Evolutionary conservation across 2,329 filamentous ascomycete species (phyloP), one percentile per base, ranked within the genome.

Genomic region (Colletotrichum sp.): DNA sequence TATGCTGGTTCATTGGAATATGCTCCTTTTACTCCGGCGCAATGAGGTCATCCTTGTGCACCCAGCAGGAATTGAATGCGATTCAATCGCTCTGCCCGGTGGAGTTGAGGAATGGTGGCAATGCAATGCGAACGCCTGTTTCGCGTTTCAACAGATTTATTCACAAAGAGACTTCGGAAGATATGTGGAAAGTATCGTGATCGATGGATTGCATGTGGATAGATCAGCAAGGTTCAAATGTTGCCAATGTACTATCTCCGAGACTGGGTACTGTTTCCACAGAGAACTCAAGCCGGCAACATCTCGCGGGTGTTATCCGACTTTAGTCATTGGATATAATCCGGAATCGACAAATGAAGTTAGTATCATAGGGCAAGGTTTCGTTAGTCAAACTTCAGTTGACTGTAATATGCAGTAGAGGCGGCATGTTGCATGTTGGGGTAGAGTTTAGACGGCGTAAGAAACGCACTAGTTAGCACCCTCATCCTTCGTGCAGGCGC

Each of bases 11-110:
- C 3, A 16, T 21, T n/a, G 15, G 59, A 5, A 63, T 21, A 7
- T n/a, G 8, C 2, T 34, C 18, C 26, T n/a, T 5, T 8, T 3
- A 4, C 30, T 8, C 3, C n/a, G n/a, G 8, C 5, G 8, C 0
- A 1, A 63, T n/a, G 16, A 21, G 30, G 18, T 63, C n/a, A 63
- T 34, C 30, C 30, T 15, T 34, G 30, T 63, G 30, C 8, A 63
- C n/a, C 4, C n/a, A 34, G 30, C n/a, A 63, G 30, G 16, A 30
- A 9, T 15, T 5, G 21, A 57, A 57, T 16, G 30, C 59, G 59
- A 24, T 21, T 63, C 30, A 63, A 63, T 24, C 59, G 18, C 5
- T 63, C 59, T 63, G 55, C 59, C 30, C 30, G 30, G 18, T n/a
- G 28, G 8, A 21, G 59, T 63, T 36, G 1, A 34, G 18, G 30